phyloP scores from a whole-genome alignment of 2,329 filamentous ascomycete genomes.

The Dichotomopilus funicola region DNA sequence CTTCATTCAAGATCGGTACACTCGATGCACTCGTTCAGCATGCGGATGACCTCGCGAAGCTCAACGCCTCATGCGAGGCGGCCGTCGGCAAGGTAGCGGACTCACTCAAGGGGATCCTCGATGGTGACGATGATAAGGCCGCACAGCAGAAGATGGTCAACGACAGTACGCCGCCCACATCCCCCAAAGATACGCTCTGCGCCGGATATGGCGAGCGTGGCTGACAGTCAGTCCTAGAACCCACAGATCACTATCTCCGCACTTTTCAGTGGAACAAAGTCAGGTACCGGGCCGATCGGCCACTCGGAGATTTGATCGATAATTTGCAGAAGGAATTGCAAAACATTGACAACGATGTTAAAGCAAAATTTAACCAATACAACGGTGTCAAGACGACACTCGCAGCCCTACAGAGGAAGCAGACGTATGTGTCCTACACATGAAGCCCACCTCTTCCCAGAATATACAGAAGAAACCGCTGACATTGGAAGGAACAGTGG shows the following conservation, averaged over 20 bases:
- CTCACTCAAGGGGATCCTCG: slow-evolving; percentile 73
- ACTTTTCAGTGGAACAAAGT: slow-evolving; percentile 96
- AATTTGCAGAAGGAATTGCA: slow-evolving; percentile 87
- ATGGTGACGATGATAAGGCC: slow-evolving; percentile 76
- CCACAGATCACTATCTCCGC: slow-evolving; percentile 88
- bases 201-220: neutral
- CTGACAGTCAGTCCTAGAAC: slow-evolving; percentile 52
- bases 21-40: slow-evolving; percentile 92
- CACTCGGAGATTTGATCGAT: slow-evolving; percentile 79
- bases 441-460: neutral
- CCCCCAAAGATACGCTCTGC: neutral
- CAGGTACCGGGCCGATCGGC: slow-evolving; percentile 90
- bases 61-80: slow-evolving; percentile 69
- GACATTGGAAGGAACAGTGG: slow-evolving; percentile 48
- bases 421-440: slow-evolving; percentile 55
- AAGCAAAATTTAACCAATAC: slow-evolving; percentile 90
- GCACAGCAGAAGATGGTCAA: slow-evolving; percentile 88
- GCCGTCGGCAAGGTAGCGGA: slow-evolving; percentile 87
- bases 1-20: slow-evolving; percentile 96
- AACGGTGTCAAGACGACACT: slow-evolving; percentile 84
- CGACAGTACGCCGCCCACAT: slow-evolving; percentile 59
- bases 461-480: slow-evolving; percentile 3
- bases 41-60: slow-evolving; percentile 88
- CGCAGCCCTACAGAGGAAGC: slow-evolving; percentile 72
- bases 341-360: slow-evolving; percentile 93